phyloP scores from a whole-genome alignment of 371 early-diverging fungal species.

The Mucor ambiguus region DNA sequence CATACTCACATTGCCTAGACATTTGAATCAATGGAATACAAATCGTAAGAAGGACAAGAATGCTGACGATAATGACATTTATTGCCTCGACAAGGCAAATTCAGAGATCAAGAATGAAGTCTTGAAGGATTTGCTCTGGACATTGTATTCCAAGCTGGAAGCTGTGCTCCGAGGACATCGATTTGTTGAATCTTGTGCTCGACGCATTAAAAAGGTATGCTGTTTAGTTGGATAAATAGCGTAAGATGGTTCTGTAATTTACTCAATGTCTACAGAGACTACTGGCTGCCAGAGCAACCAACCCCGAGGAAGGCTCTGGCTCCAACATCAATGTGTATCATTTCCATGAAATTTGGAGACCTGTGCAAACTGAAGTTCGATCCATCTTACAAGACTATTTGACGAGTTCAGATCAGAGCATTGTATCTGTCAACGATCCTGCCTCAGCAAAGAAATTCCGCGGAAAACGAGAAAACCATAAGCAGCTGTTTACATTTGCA shows the following conservation, averaged over 20 bases:
- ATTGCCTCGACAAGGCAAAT: conserved; percentile 53
- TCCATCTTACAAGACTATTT: conserved; percentile 74
- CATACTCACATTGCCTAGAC: conserved; percentile 2
- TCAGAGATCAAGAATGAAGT: conserved; percentile 66
- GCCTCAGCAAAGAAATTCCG: conserved; percentile 14
- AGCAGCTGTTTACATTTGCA: conserved; percentile 50
- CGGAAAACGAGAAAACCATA: conserved; percentile 33
- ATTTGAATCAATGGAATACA: conserved; percentile 4
- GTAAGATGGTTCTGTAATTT: neutral
- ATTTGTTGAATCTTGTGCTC: conserved; percentile 61
- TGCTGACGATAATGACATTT: conserved; percentile 40
- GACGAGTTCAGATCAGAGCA: conserved; percentile 55
- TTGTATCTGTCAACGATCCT: conserved; percentile 30
- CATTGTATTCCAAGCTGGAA: conserved; percentile 82
- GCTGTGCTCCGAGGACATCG: conserved; percentile 82
- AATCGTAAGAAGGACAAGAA: conserved; percentile 22
- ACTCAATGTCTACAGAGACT: conserved; percentile 20
- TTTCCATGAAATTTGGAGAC: conserved; percentile 68
- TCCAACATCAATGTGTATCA: conserved; percentile 43
- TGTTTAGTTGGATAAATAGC: too few relatives aligned
- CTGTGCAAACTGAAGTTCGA: conserved; percentile 74
- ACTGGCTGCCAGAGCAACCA: conserved; percentile 14
- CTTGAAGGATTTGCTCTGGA: conserved; percentile 80
- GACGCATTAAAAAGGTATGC: conserved; percentile 45
- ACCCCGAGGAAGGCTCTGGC: conserved; percentile 24